Evolutionary conservation across 306 rosid genomes (phyloP).

Genomic region (Casuarina glauca): DNA sequence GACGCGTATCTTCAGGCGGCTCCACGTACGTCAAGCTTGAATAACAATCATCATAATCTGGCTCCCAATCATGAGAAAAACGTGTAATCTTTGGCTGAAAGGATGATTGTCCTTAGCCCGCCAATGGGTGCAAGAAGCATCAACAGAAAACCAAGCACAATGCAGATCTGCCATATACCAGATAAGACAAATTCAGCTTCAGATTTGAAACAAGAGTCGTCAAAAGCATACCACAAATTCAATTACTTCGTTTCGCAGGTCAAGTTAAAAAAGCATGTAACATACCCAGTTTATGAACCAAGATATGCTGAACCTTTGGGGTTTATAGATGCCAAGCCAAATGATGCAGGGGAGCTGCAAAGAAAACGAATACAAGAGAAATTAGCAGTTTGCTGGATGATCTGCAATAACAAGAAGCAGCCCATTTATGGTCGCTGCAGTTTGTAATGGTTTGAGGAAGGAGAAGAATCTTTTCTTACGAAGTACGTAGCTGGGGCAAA

Average conservation of each 20-base stretch:
- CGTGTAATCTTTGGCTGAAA: conserved; percentile 46
- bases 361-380: not conserved
- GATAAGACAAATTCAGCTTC: not conserved
- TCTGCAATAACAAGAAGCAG: not conserved
- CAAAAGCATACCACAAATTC: no score
- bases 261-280: not conserved
- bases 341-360: conserved; percentile 82
- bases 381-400: not conserved
- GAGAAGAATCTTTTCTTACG: conserved; percentile 40
- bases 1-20: not conserved
- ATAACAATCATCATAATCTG: not conserved
- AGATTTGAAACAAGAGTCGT: not conserved
- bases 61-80: conserved; percentile 58
- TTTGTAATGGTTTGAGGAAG: not conserved
- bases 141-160: conserved; percentile 57
- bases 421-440: not conserved
- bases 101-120: conserved; percentile 54
- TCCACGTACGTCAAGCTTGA: not conserved
- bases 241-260: not conserved
- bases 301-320: conserved; percentile 55
- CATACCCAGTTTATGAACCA: conserved; percentile 76
- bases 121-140: conserved; percentile 83
- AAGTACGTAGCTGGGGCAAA: conserved; percentile 86
- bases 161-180: conserved; percentile 50
- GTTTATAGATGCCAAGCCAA: conserved; percentile 70